Evolutionary conservation across 805 yeast genomes (phyloP).

Genomic region (Saccharomycopsis sp.): DNA sequence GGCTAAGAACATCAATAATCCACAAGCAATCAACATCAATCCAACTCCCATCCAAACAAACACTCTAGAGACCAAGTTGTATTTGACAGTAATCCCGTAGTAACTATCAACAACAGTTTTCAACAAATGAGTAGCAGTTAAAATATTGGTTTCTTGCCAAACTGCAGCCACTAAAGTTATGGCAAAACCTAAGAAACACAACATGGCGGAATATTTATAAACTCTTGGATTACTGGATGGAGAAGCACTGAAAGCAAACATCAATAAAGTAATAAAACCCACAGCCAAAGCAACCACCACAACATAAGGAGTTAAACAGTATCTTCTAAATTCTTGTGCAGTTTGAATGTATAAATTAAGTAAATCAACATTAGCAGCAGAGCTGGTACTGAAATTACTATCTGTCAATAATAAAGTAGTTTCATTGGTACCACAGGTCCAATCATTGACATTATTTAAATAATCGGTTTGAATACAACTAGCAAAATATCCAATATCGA

Average conservation of each 20-base stretch:
- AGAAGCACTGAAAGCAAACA: conserved; percentile 17
- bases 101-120: conserved; percentile 14
- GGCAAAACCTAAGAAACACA: conserved; percentile 18
- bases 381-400: conserved; percentile 8
- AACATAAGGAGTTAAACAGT: conserved; percentile 18
- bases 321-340: conserved; percentile 15
- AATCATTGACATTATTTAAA: conserved; percentile 6
- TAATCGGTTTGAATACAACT: conserved; percentile 17
- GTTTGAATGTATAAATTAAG: conserved; percentile 12
- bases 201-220: conserved; percentile 17
- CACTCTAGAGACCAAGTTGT: conserved; percentile 15
- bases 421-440: conserved; percentile 18
- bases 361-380: conserved; percentile 12
- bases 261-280: conserved; percentile 12
- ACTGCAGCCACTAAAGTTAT: conserved; percentile 18
- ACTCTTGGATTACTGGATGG: conserved; percentile 12
- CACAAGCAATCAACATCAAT: conserved; percentile 14
- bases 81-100: conserved; percentile 11
- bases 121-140: conserved; percentile 16
- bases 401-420: conserved; percentile 14
- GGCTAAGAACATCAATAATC: conserved; percentile 14
- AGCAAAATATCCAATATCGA: conserved; percentile 17
- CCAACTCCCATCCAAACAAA: conserved; percentile 19
- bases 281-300: conserved; percentile 16
- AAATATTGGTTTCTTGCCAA: conserved; percentile 19